phyloP scores from a whole-genome alignment of 2,329 filamentous ascomycete genomes.

The Colletotrichum ledebouriae region DNA sequence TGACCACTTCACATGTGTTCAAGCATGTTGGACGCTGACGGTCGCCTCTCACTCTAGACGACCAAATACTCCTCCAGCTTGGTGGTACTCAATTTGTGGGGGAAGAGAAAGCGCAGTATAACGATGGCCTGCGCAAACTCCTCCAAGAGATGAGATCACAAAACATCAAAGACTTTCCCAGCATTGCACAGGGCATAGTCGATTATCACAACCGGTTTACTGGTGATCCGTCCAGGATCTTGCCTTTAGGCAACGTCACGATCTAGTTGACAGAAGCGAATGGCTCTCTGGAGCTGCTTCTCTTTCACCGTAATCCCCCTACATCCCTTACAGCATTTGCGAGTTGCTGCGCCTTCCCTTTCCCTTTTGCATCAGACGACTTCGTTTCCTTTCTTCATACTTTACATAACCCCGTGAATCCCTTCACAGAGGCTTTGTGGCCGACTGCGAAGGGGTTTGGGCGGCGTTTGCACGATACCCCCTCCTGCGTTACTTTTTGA shows the following conservation, averaged over 20 bases:
- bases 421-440: constrained; percentile 15
- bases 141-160: constrained; percentile 71
- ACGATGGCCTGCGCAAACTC: constrained; percentile 71
- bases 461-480: constrained; percentile 41
- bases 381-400: constrained; percentile 35
- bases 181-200: constrained; percentile 76
- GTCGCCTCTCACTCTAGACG: constrained; percentile 67
- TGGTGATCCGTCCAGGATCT: constrained; percentile 73
- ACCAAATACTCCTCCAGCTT: constrained; percentile 79
- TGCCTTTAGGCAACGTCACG: constrained; percentile 67
- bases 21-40: constrained; percentile 60
- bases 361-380: constrained; percentile 27
- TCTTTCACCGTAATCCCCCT: constrained; percentile 19
- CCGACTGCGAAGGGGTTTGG: constrained; percentile 19
- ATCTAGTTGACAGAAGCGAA: constrained; percentile 47
- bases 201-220: constrained; percentile 75
- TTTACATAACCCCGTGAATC: constrained; percentile 28
- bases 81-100: constrained; percentile 74
- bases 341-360: constrained; percentile 12
- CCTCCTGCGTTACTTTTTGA: constrained; percentile 39
- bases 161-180: constrained; percentile 74
- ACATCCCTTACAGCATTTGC: background rate
- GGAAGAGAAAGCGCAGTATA: constrained; percentile 72
- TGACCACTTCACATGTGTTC: constrained; percentile 51
- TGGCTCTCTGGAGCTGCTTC: constrained; percentile 10